These are phyloP conservation scores for Tricladium varicosporioides DNA, from an alignment of 2,329 filamentous ascomycete species.

Conservation along the genomic window DNA sequence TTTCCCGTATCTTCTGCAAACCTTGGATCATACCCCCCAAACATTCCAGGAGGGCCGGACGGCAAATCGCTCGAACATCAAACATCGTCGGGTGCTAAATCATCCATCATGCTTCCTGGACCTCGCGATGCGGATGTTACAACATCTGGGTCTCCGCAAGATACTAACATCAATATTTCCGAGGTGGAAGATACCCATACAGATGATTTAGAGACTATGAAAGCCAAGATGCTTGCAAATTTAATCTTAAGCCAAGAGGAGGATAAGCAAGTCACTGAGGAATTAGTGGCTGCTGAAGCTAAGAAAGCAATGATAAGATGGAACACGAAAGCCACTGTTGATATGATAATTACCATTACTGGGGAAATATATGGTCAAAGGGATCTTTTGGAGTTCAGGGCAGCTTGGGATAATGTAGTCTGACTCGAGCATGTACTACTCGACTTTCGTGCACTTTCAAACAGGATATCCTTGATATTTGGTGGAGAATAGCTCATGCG, in stretches of 20 bases:
- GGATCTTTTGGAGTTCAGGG: slow-evolving; percentile 75
- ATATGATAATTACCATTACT: slow-evolving; percentile 87
- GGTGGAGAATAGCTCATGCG: too few species aligned
- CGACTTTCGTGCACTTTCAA: neutral
- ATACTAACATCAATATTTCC: too few species aligned
- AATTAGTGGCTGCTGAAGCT: slow-evolving; percentile 41
- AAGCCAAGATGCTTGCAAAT: neutral
- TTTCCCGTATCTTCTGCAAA: neutral
- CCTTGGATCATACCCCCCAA: neutral
- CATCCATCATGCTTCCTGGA: too few species aligned
- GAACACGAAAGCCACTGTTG: slow-evolving; percentile 64
- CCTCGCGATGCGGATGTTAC: too few species aligned
- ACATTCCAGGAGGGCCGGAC: neutral
- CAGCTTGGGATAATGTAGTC: slow-evolving; percentile 42
- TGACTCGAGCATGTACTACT: neutral
- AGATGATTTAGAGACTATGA: neutral
- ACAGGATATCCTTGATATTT: too few species aligned
- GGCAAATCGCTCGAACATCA: neutral
- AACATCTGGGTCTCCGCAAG: too few species aligned
- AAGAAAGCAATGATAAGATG: slow-evolving; percentile 33
- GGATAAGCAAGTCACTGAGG: neutral
- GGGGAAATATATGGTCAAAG: slow-evolving; percentile 89
- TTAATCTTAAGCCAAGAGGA: neutral
- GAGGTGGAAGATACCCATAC: neutral
- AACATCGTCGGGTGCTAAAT: too few species aligned